These are phyloP conservation scores for Bruguiera sexangula DNA, from an alignment of 345 rosid genomes.

Conservation along the genomic window DNA sequence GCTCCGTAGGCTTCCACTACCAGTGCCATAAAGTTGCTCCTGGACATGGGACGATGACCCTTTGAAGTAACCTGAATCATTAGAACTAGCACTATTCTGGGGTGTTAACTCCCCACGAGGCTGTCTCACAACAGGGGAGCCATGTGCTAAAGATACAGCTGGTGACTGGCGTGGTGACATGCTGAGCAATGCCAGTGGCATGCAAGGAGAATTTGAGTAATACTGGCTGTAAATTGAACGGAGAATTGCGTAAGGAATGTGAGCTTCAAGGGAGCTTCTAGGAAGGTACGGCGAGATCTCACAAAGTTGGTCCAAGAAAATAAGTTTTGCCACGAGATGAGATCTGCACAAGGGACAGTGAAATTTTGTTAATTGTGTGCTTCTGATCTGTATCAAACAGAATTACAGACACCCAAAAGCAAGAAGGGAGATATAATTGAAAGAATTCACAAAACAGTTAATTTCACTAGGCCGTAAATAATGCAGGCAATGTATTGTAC, in stretches of 20 bases:
- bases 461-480: too few relatives aligned
- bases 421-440: too few relatives aligned
- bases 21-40: slow-evolving; percentile 49
- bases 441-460: too few relatives aligned
- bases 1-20: slow-evolving; percentile 44
- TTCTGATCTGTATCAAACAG: neutral
- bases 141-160: slow-evolving; percentile 55
- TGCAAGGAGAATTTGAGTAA: slow-evolving; percentile 66
- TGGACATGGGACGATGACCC: slow-evolving; percentile 78
- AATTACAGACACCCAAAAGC: too few relatives aligned
- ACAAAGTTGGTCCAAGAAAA: slow-evolving; percentile 92
- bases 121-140: slow-evolving; percentile 67
- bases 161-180: slow-evolving; percentile 79
- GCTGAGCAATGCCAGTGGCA: slow-evolving; percentile 45
- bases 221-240: slow-evolving; percentile 89
- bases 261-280: slow-evolving; percentile 78
- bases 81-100: slow-evolving; percentile 37
- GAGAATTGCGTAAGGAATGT: slow-evolving; percentile 78
- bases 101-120: slow-evolving; percentile 74
- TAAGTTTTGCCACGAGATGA: slow-evolving; percentile 88
- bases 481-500: too few relatives aligned
- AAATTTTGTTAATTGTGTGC: slow-evolving; percentile 5
- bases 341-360: slow-evolving; percentile 44
- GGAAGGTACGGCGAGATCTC: slow-evolving; percentile 93
- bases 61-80: slow-evolving; percentile 67